Percentiles rank a stretch among this genome's conserved stretches.
phyloP scores from a whole-genome alignment of 768 basidiomycete species.

The Psilocybe tampanensis region DNA sequence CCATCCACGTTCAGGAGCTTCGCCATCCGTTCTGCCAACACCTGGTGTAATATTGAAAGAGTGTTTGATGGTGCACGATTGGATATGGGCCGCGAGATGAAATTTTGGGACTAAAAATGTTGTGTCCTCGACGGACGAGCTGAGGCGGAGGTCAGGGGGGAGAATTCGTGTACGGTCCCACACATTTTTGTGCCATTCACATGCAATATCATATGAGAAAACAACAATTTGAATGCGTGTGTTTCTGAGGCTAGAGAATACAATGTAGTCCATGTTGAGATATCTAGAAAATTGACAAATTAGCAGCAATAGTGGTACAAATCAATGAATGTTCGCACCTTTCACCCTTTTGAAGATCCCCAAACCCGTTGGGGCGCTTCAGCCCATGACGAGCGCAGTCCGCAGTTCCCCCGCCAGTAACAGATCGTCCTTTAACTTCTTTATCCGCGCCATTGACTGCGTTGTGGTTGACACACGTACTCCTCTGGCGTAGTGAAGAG shows the following conservation, averaged over 20 bases:
- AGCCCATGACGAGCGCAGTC: conserved; percentile 29
- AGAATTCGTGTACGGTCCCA: conserved; percentile 15
- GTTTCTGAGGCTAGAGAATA: conserved; percentile 21
- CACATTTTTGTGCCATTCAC: conserved; percentile 23
- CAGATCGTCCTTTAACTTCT: conserved; percentile 19
- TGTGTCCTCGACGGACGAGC: not conserved
- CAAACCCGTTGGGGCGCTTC: conserved; percentile 25
- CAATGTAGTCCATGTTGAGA: conserved; percentile 30
- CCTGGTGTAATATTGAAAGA: conserved; percentile 25
- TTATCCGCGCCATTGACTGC: too few relatives aligned
- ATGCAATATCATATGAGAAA: conserved; percentile 28
- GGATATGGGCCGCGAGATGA: conserved; percentile 25
- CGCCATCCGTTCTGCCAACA: conserved; percentile 40
- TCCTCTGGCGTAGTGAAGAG: conserved; percentile 15
- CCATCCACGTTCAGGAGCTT: conserved; percentile 36
- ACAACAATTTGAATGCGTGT: conserved; percentile 6
- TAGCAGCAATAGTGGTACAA: not conserved
- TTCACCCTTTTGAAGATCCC: conserved; percentile 37
- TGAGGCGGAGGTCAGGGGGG: not conserved
- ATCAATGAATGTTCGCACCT: conserved; percentile 21
- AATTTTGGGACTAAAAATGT: conserved; percentile 28
- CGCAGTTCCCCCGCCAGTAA: conserved; percentile 24
- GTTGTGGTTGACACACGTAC: too few relatives aligned
- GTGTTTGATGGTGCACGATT: conserved; percentile 5
- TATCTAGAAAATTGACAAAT: conserved; percentile 14